Evolutionary conservation across 352 stramenopile species (phyloP), one percentile per base, ranked within the genome.

Genomic region (Peronosclerospora sorghi): DNA sequence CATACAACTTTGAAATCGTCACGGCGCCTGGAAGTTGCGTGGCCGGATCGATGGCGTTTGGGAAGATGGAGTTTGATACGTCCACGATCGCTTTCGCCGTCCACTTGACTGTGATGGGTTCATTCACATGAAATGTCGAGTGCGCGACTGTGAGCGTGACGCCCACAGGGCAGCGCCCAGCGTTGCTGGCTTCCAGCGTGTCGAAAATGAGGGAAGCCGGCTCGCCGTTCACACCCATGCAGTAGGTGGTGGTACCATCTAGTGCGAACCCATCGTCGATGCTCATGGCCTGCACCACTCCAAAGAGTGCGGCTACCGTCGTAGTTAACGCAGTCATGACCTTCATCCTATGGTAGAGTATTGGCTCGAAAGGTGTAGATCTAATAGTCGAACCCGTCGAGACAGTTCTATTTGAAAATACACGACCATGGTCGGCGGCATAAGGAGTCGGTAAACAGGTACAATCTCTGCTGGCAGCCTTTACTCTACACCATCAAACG

Each of bases 231-330:
- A 78, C 44, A 41, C 73, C 76, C 60, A 85, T 66, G 53, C 76
- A 89, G 53, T 89, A 89, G 6, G 76, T 89, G 17, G 69, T 81
- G 4, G 50, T 21, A 26, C 76, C 73, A 39, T 89, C 72, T 30
- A 69, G 51, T 18, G 56, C 65, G 42, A 81, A 89, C 10, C 72
- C 73, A 35, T 60, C 62, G 48, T 88, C 76, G 15, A 88, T 75
- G 49, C 78, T 45, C 27, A 32, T 34, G 24, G 54, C 46, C n/a
- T 38, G 38, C 8, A 32, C 30, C 1, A 44, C 44, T 35, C 38
- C 45, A 10, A 59, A 32, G 8, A 67, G 41, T 34, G 47, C 39
- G 5, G 46, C 20, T 8, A 37, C 32, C 27, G 44, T 41, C 14
- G 46, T 39, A 24, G 34, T 27, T 18, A 62, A 41, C 5, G 35